Evolutionary conservation across 345 rosid genomes (phyloP).

Genomic region (Hibiscus tridactylites): DNA sequence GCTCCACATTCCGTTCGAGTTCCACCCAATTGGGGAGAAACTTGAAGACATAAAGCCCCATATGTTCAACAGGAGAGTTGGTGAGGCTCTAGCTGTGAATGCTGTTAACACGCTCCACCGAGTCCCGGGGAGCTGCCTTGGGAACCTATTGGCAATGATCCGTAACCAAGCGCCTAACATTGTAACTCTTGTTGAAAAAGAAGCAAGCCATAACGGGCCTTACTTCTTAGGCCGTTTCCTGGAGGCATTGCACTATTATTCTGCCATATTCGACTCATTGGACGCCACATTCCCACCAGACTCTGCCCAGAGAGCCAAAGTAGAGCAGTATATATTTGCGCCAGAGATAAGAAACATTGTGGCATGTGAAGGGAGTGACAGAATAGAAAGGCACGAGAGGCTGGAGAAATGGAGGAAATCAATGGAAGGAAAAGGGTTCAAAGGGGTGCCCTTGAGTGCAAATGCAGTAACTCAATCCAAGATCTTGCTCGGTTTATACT

Average conservation of each 20-base stretch:
- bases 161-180: slow-evolving; percentile 65
- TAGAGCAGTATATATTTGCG: slow-evolving; percentile 54
- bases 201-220: slow-evolving; percentile 62
- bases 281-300: slow-evolving; percentile 55
- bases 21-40: slow-evolving; percentile 49
- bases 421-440: slow-evolving; percentile 63
- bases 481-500: slow-evolving; percentile 47
- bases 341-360: slow-evolving; percentile 59
- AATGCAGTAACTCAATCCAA: slow-evolving; percentile 64
- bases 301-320: slow-evolving; percentile 53
- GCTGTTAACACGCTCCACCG: slow-evolving; percentile 45
- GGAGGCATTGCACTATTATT: slow-evolving; percentile 61
- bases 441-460: slow-evolving; percentile 44
- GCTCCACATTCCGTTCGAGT: slow-evolving; percentile 57
- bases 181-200: slow-evolving; percentile 54
- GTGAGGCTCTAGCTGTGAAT: slow-evolving; percentile 58
- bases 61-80: slow-evolving; percentile 57
- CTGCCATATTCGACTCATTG: slow-evolving; percentile 56
- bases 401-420: slow-evolving; percentile 60
- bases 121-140: slow-evolving; percentile 39
- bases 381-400: slow-evolving; percentile 55
- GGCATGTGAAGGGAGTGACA: slow-evolving; percentile 52
- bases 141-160: slow-evolving; percentile 42
- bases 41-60: slow-evolving; percentile 51
- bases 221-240: slow-evolving; percentile 56